Conservation (phyloP, 2,329 filamentous ascomycete species). For the Stagonosporopsis cucurbitacearum region DNA sequence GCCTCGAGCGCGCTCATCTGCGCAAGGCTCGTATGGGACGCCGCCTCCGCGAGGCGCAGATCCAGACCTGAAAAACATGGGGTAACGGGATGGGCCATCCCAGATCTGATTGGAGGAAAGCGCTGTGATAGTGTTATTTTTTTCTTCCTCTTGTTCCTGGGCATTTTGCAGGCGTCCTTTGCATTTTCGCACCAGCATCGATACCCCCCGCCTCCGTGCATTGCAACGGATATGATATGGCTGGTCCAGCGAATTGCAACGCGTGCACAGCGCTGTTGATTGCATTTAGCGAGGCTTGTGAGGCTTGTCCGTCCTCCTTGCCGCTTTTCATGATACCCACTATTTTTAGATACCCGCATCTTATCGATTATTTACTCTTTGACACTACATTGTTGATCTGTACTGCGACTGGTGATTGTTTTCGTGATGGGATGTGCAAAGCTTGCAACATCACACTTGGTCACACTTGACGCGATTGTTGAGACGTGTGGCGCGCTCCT, state of each 20-base stretch:
- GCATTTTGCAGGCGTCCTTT: slow-evolving; percentile 27
- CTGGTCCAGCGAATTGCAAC: slow-evolving; percentile 24
- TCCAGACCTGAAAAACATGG: slow-evolving; percentile 14
- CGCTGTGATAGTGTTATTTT: slow-evolving; percentile 22
- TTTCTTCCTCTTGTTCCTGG: slow-evolving; percentile 9
- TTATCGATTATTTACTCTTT: slow-evolving; percentile 15
- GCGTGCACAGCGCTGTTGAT: slow-evolving; percentile 31
- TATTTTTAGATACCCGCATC: slow-evolving; percentile 30
- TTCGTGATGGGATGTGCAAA: slow-evolving; percentile 6
- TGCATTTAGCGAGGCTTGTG: slow-evolving; percentile 31
- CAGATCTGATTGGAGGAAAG: slow-evolving; percentile 24
- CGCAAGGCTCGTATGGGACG: slow-evolving; percentile 11
- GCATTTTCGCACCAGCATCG: slow-evolving; percentile 21
- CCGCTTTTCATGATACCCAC: slow-evolving; percentile 41
- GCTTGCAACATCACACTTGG: slow-evolving; percentile 18
- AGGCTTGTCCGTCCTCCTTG: slow-evolving; percentile 35
- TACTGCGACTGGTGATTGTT: slow-evolving; percentile 7
- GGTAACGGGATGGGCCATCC: slow-evolving; percentile 7
- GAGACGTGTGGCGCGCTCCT: slow-evolving; percentile 32
- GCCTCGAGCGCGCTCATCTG: slow-evolving; percentile 7
- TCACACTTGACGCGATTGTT: slow-evolving; percentile 28
- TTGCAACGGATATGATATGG: slow-evolving; percentile 22
- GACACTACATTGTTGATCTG: background rate
- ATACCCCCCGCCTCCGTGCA: slow-evolving; percentile 34
- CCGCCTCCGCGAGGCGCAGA: slow-evolving; percentile 2